Base-by-base conservation (phyloP, 768 basidiomycete genomes). In the Boletus bicolor region DNA sequence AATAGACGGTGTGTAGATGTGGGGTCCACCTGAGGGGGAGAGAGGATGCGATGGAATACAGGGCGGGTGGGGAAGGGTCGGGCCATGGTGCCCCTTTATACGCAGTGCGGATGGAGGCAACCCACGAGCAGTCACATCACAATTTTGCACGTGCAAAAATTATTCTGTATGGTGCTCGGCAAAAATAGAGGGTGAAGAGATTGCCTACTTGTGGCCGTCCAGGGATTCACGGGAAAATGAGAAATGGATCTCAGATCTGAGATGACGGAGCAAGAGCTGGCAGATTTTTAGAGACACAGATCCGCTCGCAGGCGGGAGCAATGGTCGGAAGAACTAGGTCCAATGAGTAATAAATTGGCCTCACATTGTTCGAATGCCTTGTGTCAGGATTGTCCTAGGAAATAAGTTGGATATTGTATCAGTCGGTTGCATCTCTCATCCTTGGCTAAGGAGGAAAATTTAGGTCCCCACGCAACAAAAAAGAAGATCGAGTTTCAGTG, bases 201-300 rank as follows among this genome's bases (percentile, higher is more conserved):
- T 69, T 72, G 58, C 69, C 67, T 71, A 59, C 61, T 60, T 64
- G 60, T 59, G 57, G 26, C 64, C 61, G 62, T 70, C 56, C 37
- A 65, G 64, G 63, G 70, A 73, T 71, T 71, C 70, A 64, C 71
- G 70, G 66, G 69, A 73, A 68, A 66, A 57, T 53, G 54, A 47
- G 49, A 47, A 47, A 48, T 52, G 54, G 55, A 72, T 71, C 69
- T 69, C 9, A 72, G 70, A 71, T 71, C 65, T 62, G 42, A 61
- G 59, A 70, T 66, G 61, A 64, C 67, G 61, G 65, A 58, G 62
- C 54, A 60, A 62, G 59, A 64, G 49, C 32, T 44, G 60, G 54
- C 58, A 63, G 55, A 56, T 55, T 65, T 61, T 62, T 67, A 72
- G 63, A 69, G 56, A 69, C 61, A 67, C 60, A 65, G 69, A 72